Conservation (phyloP, 2,329 filamentous ascomycete genomes). For the Penicillium sp. region DNA sequence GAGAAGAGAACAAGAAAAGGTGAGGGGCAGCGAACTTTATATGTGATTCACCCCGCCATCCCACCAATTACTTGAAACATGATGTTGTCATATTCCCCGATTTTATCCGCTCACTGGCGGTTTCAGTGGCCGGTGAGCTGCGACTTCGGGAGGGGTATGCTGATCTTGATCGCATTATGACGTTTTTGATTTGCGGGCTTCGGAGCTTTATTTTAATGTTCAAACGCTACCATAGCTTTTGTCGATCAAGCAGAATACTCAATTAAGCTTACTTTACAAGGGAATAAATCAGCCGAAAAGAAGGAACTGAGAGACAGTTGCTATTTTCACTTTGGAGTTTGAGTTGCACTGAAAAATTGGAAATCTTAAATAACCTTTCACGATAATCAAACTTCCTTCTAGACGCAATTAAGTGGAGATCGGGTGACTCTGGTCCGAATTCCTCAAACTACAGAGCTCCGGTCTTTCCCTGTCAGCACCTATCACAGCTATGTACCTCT, state of each 20-base stretch:
- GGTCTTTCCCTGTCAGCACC: not conserved
- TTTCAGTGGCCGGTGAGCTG: conserved; percentile 12
- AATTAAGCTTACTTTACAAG: not conserved
- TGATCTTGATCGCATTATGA: conserved; percentile 15
- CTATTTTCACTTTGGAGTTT: not conserved
- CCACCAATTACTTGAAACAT: not conserved
- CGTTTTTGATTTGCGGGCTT: conserved; percentile 8
- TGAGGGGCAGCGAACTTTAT: conserved; percentile 28
- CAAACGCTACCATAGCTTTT: not conserved
- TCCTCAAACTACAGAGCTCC: not conserved
- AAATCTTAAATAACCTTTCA: not conserved
- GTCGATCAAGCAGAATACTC: not conserved
- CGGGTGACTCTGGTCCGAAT: not conserved
- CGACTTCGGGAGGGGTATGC: conserved; percentile 4
- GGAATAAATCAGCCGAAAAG: not conserved
- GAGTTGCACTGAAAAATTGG: not conserved
- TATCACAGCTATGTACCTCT: not conserved
- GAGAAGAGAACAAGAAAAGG: conserved; percentile 7
- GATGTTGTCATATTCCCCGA: conserved; percentile 18
- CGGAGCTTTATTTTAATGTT: not conserved
- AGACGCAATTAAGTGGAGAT: not conserved
- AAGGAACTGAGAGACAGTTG: not conserved
- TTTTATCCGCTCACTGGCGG: conserved; percentile 14
- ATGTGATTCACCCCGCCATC: conserved; percentile 39
- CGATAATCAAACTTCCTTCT: not conserved